Evolutionary conservation across 345 rosid genomes (phyloP).

Genomic region (Microthlaspi erraticum): DNA sequence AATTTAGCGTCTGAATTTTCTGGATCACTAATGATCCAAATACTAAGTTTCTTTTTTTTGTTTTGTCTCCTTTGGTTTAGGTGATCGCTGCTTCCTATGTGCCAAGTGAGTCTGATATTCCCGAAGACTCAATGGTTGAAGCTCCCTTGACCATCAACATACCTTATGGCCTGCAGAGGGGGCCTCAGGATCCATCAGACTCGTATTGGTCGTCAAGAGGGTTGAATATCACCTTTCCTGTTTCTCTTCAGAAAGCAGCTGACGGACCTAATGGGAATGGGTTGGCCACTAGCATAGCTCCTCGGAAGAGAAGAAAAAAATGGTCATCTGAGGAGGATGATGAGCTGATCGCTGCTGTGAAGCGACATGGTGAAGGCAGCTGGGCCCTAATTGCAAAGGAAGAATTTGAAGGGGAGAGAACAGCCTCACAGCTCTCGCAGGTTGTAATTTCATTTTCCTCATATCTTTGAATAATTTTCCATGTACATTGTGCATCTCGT

Average conservation of each 20-base stretch:
- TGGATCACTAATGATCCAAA: conserved; percentile 12
- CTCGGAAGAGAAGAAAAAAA: conserved; percentile 70
- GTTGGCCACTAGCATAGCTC: conserved; percentile 47
- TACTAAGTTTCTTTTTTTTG: conserved; percentile 16
- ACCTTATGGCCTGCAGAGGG: conserved; percentile 59
- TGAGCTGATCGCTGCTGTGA: conserved; percentile 70
- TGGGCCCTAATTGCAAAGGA: conserved; percentile 77
- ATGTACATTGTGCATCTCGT: conserved; percentile 24
- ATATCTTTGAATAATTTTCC: conserved; percentile 1
- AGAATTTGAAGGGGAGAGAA: conserved; percentile 74
- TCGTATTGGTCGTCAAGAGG: conserved; percentile 56
- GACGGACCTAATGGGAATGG: conserved; percentile 65
- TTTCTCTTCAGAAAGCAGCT: conserved; percentile 71
- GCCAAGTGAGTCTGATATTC: conserved; percentile 61
- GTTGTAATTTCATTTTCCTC: conserved; percentile 46
- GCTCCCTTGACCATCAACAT: conserved; percentile 89
- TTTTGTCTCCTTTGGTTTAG: conserved; percentile 47
- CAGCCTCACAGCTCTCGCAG: conserved; percentile 85
- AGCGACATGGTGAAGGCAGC: conserved; percentile 85
- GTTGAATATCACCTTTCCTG: conserved; percentile 77
- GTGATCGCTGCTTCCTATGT: conserved; percentile 84
- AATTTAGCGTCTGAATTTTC: conserved; percentile 5
- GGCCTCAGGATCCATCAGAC: conserved; percentile 56
- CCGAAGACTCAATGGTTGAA: conserved; percentile 64
- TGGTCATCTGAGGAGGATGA: conserved; percentile 71